These are phyloP conservation scores for Colletotrichum cordylinicola DNA, from an alignment of 2,329 filamentous ascomycete genomes.

Conservation along the genomic window DNA sequence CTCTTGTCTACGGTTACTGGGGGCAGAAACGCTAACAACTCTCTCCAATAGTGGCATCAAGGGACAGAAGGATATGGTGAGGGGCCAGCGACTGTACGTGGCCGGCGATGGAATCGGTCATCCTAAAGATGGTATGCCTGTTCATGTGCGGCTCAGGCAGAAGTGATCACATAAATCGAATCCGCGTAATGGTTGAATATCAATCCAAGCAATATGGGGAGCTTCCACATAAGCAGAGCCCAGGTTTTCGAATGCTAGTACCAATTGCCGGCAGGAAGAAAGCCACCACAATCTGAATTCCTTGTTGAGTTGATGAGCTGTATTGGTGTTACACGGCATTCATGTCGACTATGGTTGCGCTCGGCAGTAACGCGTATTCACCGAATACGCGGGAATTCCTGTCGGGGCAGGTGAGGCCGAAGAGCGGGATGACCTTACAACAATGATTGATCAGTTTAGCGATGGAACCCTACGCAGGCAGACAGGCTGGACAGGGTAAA, in stretches of 20 bases:
- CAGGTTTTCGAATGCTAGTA: background rate
- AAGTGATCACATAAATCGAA: background rate
- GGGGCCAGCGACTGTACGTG: constrained; percentile 35
- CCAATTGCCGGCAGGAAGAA: background rate
- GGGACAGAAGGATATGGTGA: constrained; percentile 29
- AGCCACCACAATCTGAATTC: background rate
- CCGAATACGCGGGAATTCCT: background rate
- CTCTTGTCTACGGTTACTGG: background rate
- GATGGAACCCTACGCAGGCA: background rate
- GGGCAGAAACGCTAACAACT: background rate
- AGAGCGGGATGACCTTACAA: background rate
- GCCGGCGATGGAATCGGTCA: constrained; percentile 34
- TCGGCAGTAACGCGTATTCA: background rate
- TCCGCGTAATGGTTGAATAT: background rate
- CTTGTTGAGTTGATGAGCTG: background rate
- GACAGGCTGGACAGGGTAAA: background rate
- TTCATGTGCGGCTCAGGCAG: constrained; percentile 32
- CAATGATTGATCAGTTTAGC: background rate
- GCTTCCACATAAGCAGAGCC: background rate
- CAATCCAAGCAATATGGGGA: background rate
- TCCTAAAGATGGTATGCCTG: constrained; percentile 42
- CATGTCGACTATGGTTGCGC: background rate
- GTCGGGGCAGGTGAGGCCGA: background rate
- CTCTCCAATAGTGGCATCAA: constrained; percentile 7
- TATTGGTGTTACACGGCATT: background rate